A percentile compares a stretch with the other conserved stretches of the same genome.
These are phyloP conservation scores for Phytopythium kandeliae DNA, from an alignment of 352 stramenopile genomes.

Conservation along the genomic window DNA sequence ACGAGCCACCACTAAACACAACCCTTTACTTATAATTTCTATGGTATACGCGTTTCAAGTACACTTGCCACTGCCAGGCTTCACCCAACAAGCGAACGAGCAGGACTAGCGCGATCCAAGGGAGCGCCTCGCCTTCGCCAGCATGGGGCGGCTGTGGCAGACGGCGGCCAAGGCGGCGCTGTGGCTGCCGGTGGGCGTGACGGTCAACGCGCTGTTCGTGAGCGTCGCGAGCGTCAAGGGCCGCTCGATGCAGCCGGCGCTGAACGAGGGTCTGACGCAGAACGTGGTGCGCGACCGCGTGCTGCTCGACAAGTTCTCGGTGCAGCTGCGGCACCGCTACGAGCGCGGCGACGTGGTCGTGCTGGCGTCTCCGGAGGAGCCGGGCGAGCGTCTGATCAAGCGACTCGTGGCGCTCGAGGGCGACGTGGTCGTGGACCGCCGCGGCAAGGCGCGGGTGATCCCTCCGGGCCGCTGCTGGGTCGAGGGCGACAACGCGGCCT, in stretches of 20 bases:
- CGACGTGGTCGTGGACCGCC: constrained; percentile 58
- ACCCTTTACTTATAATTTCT: no score
- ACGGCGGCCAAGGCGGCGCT: constrained; percentile 50
- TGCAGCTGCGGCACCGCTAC: constrained; percentile 65
- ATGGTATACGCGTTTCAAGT: no score
- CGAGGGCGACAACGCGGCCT: constrained; percentile 68
- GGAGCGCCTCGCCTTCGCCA: no score
- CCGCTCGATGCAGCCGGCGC: constrained; percentile 76
- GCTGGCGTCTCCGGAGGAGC: constrained; percentile 54
- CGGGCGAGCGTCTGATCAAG: constrained; percentile 68
- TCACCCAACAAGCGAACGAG: no score
- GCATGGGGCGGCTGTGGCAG: constrained; percentile 57
- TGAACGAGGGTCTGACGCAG: constrained; percentile 68
- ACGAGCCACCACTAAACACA: no score
- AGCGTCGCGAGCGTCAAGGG: constrained; percentile 72
- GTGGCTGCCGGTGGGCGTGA: constrained; percentile 77
- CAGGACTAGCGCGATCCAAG: no score
- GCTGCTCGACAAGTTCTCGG: constrained; percentile 82
- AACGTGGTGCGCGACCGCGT: constrained; percentile 72
- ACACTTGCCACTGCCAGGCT: no score
- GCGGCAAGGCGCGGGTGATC: constrained; percentile 27
- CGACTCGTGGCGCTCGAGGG: constrained; percentile 70
- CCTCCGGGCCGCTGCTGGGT: constrained; percentile 83
- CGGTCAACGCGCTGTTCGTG: constrained; percentile 67
- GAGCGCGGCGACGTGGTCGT: constrained; percentile 74